A percentile compares a stretch with the other conserved stretches of the same genome.
These are phyloP conservation scores for Colletotrichum incanum DNA, from an alignment of 2,329 filamentous ascomycete species.

Conservation along the genomic window DNA sequence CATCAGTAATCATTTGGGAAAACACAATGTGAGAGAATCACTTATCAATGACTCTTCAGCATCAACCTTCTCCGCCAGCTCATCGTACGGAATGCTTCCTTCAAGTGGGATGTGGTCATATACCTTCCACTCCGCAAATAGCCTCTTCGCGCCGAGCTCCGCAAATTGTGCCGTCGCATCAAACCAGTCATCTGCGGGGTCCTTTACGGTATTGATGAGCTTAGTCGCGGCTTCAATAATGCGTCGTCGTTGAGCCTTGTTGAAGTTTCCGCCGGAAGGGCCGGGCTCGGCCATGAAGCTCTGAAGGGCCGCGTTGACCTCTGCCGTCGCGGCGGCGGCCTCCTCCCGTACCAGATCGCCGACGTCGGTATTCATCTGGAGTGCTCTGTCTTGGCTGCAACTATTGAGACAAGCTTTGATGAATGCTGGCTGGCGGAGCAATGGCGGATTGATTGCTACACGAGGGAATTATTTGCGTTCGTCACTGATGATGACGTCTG, in stretches of 20 bases:
- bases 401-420: not conserved
- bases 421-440: not conserved
- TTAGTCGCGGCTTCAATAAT: slow-evolving; percentile 36
- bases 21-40: slow-evolving; percentile 14
- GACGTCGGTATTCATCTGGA: slow-evolving; percentile 8
- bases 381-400: no score
- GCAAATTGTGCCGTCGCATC: slow-evolving; percentile 34
- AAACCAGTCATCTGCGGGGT: slow-evolving; percentile 36
- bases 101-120: slow-evolving; percentile 53
- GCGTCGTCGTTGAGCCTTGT: slow-evolving; percentile 30
- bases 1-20: not conserved
- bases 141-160: slow-evolving; percentile 34
- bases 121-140: slow-evolving; percentile 53
- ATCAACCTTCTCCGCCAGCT: slow-evolving; percentile 50
- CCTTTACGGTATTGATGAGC: slow-evolving; percentile 29
- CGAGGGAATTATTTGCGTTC: not conserved
- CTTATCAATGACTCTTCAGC: slow-evolving; percentile 50
- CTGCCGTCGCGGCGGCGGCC: slow-evolving; percentile 30
- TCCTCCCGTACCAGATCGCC: slow-evolving; percentile 24
- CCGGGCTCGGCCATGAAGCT: slow-evolving; percentile 15
- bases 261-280: slow-evolving; percentile 15
- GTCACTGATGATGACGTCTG: not conserved
- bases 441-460: not conserved
- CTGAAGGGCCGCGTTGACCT: slow-evolving; percentile 29
- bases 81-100: slow-evolving; percentile 49